Evolutionary conservation across 257 asterid genomes (phyloP).

Genomic region (Solanum habrochaites): DNA sequence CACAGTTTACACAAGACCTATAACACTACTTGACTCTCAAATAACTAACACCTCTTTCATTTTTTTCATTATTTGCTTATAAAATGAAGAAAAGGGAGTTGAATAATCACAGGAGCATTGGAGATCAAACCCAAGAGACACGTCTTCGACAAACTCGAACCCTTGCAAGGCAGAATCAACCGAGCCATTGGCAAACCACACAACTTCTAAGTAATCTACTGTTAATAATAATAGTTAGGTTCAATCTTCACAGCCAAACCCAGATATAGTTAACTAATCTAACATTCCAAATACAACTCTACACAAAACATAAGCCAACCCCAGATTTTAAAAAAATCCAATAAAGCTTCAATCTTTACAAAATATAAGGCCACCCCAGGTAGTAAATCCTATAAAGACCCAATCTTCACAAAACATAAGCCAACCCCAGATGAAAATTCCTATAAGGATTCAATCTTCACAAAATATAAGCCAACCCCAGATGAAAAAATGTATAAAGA

Average conservation of each 20-base stretch:
- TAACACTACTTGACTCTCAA: background rate
- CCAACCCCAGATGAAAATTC: constrained; percentile 2
- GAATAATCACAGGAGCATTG: constrained; percentile 63
- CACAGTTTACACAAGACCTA: background rate
- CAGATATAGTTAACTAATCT: background rate
- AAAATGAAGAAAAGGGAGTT: constrained; percentile 6
- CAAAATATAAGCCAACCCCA: background rate
- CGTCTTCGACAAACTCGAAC: constrained; percentile 61
- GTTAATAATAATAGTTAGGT: background rate
- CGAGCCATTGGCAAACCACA: constrained; percentile 59
- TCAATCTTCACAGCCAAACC: background rate
- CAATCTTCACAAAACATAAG: background rate
- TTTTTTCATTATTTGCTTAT: background rate
- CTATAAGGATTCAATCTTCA: background rate
- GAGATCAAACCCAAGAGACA: constrained; percentile 82
- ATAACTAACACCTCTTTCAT: background rate
- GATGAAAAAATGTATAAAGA: background rate
- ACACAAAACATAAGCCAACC: background rate
- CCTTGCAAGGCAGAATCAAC: constrained; percentile 73
- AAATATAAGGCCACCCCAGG: constrained; percentile 5
- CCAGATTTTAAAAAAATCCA: background rate
- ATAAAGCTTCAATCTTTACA: background rate
- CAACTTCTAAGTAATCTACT: constrained; percentile 25
- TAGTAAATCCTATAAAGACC: background rate
- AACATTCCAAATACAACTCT: background rate